These are phyloP conservation scores for Pichia nakasei DNA, from an alignment of 805 yeast species.

Conservation along the genomic window DNA sequence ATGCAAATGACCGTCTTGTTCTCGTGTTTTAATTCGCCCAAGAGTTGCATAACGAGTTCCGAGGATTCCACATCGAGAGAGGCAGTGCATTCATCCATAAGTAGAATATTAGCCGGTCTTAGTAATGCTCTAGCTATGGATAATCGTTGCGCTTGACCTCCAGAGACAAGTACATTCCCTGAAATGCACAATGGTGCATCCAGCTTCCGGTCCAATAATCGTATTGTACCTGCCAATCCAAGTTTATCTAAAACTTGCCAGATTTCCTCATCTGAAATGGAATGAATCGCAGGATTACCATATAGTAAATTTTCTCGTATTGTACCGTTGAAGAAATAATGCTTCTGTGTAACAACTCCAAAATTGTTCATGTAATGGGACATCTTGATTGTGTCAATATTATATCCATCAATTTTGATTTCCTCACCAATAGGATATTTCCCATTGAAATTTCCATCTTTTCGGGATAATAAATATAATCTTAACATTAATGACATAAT, in stretches of 20 bases:
- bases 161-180: constrained; percentile 47
- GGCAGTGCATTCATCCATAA: constrained; percentile 87
- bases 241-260: constrained; percentile 34
- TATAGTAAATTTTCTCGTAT: constrained; percentile 63
- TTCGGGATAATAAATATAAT: constrained; percentile 30
- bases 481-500: constrained; percentile 47
- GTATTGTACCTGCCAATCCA: constrained; percentile 47
- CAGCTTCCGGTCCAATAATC: constrained; percentile 46
- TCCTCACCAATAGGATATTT: constrained; percentile 18
- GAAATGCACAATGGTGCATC: constrained; percentile 49
- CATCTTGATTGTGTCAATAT: constrained; percentile 38
- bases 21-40: constrained; percentile 27
- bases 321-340: constrained; percentile 65
- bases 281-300: constrained; percentile 32
- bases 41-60: constrained; percentile 37
- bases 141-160: constrained; percentile 85
- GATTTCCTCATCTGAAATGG: constrained; percentile 25
- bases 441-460: background rate
- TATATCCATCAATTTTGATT: constrained; percentile 35
- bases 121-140: constrained; percentile 77
- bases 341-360: constrained; percentile 68
- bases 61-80: constrained; percentile 68
- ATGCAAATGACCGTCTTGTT: constrained; percentile 47
- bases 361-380: constrained; percentile 43
- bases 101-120: constrained; percentile 51